Base-by-base conservation (phyloP, 257 asterid species). In the Ilex aquifolium region DNA sequence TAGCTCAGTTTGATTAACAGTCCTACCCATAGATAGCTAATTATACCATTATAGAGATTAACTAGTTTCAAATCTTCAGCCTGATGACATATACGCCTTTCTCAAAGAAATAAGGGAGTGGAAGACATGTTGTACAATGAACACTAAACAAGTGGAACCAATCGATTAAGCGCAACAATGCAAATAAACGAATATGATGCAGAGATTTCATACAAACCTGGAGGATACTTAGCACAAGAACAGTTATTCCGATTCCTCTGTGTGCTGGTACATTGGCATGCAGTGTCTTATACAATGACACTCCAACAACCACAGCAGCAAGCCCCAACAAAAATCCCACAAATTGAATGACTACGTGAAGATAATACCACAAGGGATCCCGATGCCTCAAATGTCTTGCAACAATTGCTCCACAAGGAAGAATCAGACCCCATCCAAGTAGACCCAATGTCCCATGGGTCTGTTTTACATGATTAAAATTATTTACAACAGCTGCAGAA, bases 341-440 rank as follows among this genome's bases (percentile, higher is more conserved):
- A 77, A 89, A 89, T 61, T 87, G 95, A 62, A 82, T 51, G 67
- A 61, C 71, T 3, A 92, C 85, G 36, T 92, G 98, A 64, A 92
- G 86, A 74, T 86, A 87, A 56, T 75, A 92, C 96, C 97, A 89
- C 10, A 83, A 65, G 14, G 72, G 74, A 13, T 85, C 92, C 32
- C 65, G 76, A 9, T 76, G 90, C 79, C 57, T 83, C 11, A 92
- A 85, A 73, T 92, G 82, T 80, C 98, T 69, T 9, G 97, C 96
- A 29, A 84, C 14, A 57, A 89, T 80, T 56, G 96, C 95, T 10
- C 97, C 97, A 2, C 65, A 44, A 30, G 97, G 98, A 63, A 81
- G 91, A 65, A 92, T 85, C 29, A 92, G 69, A 2, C 95, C 97
- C 97, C 97, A 92, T 52, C 78, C 92, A 15, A 92, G 59, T 53